Evolutionary conservation across 2,329 filamentous ascomycete species (phyloP), one percentile per base, ranked within the genome.

Genomic region (Massarina eburnea): DNA sequence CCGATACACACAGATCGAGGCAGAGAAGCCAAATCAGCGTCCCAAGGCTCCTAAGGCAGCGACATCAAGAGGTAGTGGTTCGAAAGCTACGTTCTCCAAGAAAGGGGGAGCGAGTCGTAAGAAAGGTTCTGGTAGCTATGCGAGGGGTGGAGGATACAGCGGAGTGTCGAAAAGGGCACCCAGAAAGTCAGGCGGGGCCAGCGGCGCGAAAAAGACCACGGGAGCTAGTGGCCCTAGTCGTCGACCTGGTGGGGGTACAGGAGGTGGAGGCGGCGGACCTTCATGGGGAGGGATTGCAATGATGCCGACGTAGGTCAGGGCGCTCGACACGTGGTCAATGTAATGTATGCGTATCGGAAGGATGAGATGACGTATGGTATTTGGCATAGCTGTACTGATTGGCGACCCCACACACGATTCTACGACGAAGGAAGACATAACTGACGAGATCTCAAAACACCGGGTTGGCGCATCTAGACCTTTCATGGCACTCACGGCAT

Each of bases 301-400:
- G 19, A 66, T 66, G 62, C 62, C 62, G 18, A 65, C 61, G 9
- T 64, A 42, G 57, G 3, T 21, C 12, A 12, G 12, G 12, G 6
- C n/a, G 33, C 33, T 17, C 33, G 15, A 12, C 33, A 12, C 19
- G 18, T 12, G 24, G 24, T 7, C n/a, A 35, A 10, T 35, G 8
- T 21, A 6, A 18, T 14, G 10, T 37, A 37, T 21, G 3, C 7
- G 34, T 19, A 8, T 19, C n/a, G 34, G 34, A 21, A 35, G 17
- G 17, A 8, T 17, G 22, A 21, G 10, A 21, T 21, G 18, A 21
- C 5, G 33, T 17, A 35, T 19, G 34, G 22, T 22, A n/a, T 17
- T n/a, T 37, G 18, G 18, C 8, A 21, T 21, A 8, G 19, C 20
- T 19, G 17, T 8, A n/a, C 8, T 37, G 17, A 12, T 21, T 37